These are phyloP conservation scores for Coemansia sp. DNA, from an alignment of 192 early-diverging fungal genomes.

Conservation along the genomic window DNA sequence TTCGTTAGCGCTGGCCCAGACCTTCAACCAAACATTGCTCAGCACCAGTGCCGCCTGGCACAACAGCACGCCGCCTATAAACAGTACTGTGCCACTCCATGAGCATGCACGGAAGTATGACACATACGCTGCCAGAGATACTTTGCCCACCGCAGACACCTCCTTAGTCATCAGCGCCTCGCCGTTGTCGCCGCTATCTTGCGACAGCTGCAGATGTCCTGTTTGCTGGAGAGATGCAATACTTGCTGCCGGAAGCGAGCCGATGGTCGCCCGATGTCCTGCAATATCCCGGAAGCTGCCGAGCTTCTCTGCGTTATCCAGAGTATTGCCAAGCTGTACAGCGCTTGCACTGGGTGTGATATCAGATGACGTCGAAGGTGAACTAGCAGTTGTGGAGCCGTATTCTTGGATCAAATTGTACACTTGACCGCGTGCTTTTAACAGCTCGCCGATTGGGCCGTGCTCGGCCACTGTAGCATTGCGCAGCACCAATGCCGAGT, in stretches of 20 bases:
- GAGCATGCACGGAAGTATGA: slow-evolving; percentile 80
- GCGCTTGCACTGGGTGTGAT: not conserved
- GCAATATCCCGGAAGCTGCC: not conserved
- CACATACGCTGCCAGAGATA: slow-evolving; percentile 70
- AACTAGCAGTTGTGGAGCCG: no score
- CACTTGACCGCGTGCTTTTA: slow-evolving; percentile 46
- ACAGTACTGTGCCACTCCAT: slow-evolving; percentile 56
- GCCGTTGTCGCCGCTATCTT: slow-evolving; percentile 1
- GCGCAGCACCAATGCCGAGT: slow-evolving; percentile 69
- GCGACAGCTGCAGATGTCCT: slow-evolving; percentile 8
- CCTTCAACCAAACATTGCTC: slow-evolving; percentile 68
- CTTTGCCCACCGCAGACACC: slow-evolving; percentile 75
- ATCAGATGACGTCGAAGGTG: no score
- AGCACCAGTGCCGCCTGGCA: slow-evolving; percentile 58
- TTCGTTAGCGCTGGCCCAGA: slow-evolving; percentile 66
- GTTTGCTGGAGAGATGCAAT: slow-evolving; percentile 45
- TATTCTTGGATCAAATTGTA: no score
- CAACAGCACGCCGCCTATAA: slow-evolving; percentile 59
- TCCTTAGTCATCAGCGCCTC: slow-evolving; percentile 69
- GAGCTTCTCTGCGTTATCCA: not conserved
- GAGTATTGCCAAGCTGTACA: not conserved
- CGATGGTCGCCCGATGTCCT: slow-evolving; percentile 27
- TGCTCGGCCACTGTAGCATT: slow-evolving; percentile 70
- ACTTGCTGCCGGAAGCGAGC: slow-evolving; percentile 58
- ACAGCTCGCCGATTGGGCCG: slow-evolving; percentile 68